Conservation (phyloP, 2,329 filamentous ascomycete species). For the Mycocentrospora acerina region DNA sequence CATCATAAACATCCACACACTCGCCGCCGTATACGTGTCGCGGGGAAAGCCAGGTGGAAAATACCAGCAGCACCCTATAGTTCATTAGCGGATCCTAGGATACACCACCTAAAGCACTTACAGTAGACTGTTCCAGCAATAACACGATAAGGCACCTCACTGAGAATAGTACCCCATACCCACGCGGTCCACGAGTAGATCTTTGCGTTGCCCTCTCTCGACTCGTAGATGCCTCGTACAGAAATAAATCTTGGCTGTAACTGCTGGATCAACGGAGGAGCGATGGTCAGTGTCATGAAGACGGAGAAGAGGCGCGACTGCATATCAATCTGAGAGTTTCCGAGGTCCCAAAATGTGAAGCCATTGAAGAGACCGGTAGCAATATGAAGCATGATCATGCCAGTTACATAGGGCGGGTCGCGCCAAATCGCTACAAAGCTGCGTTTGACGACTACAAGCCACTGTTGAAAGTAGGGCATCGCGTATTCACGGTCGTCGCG, state of each 20-base stretch:
- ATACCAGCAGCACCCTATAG: constrained; percentile 48
- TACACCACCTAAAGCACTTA: constrained; percentile 7
- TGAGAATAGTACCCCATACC: constrained; percentile 64
- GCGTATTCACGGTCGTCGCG: constrained; percentile 50
- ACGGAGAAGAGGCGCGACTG: constrained; percentile 69
- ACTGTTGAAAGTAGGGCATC: constrained; percentile 46
- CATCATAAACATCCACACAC: constrained; percentile 64
- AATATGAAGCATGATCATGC: constrained; percentile 54
- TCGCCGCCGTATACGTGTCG: constrained; percentile 60
- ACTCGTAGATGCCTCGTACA: constrained; percentile 67
- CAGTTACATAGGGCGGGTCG: constrained; percentile 64
- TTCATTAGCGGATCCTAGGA: constrained; percentile 4
- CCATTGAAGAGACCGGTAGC: constrained; percentile 52
- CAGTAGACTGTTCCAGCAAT: constrained; percentile 66
- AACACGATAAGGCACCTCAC: constrained; percentile 70
- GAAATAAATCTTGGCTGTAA: constrained; percentile 71
- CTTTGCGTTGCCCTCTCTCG: constrained; percentile 73
- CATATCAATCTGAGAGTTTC: constrained; percentile 45
- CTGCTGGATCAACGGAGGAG: constrained; percentile 73
- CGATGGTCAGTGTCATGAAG: constrained; percentile 76
- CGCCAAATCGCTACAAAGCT: constrained; percentile 64
- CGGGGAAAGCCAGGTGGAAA: constrained; percentile 57
- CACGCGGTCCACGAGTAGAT: constrained; percentile 78
- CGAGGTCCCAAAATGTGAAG: constrained; percentile 53
- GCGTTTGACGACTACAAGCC: constrained; percentile 44